Percentiles rank a stretch among this genome's conserved stretches.
These are phyloP conservation scores for Quercus tomentella DNA, from an alignment of 331 rosid genomes.

Conservation along the genomic window DNA sequence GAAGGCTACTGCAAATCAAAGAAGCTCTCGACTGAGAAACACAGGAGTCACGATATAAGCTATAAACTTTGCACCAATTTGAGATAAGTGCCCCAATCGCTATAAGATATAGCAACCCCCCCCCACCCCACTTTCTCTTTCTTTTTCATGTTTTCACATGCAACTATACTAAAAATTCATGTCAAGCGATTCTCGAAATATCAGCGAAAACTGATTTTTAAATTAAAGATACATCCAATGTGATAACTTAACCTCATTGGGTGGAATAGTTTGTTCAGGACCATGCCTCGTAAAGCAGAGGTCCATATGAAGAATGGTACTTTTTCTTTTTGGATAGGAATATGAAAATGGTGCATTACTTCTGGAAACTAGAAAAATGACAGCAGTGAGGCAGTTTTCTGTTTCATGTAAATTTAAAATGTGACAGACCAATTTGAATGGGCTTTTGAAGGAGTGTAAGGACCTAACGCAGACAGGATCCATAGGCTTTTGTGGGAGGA, in stretches of 20 bases:
- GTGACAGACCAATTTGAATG: too few species aligned
- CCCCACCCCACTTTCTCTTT: too few species aligned
- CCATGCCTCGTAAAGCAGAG: not conserved
- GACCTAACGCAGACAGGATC: too few species aligned
- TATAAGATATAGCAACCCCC: too few species aligned
- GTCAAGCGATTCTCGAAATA: not conserved
- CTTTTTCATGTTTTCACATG: too few species aligned
- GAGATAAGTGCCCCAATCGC: not conserved
- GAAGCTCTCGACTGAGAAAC: not conserved
- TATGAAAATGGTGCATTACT: not conserved
- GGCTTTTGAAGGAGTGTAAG: too few species aligned
- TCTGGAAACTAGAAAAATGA: not conserved
- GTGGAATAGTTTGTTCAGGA: not conserved
- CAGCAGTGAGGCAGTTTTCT: too few species aligned
- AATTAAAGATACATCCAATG: not conserved
- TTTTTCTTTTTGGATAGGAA: too few species aligned
- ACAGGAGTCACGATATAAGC: not conserved
- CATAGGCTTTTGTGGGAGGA: too few species aligned
- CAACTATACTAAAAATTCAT: not conserved
- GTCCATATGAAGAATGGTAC: not conserved
- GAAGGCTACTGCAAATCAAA: not conserved
- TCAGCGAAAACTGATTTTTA: not conserved
- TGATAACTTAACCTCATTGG: not conserved
- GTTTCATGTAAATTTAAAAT: too few species aligned
- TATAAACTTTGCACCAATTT: not conserved